Percentiles rank a stretch among this genome's conserved stretches.
These are phyloP conservation scores for Lentinus brumalis DNA, from an alignment of 768 basidiomycete genomes.

Conservation along the genomic window DNA sequence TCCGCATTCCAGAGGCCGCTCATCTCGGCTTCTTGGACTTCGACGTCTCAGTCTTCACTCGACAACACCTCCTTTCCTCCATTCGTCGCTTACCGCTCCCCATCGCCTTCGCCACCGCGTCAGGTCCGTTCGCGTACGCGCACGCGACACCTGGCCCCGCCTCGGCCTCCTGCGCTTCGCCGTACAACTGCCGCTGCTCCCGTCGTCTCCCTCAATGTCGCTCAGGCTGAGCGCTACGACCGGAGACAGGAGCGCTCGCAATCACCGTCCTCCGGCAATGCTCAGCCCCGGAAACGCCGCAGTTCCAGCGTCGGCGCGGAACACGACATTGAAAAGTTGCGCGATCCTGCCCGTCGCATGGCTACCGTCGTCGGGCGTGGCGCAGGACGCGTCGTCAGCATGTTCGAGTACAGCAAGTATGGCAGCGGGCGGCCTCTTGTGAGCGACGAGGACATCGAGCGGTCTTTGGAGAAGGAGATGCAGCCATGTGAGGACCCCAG, in stretches of 20 bases:
- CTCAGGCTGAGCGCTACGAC: slow-evolving; percentile 9
- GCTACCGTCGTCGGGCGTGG: slow-evolving; percentile 16
- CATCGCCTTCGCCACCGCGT: slow-evolving; percentile 4
- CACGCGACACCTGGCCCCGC: not conserved
- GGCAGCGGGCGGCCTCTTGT: slow-evolving; percentile 9
- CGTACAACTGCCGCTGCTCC: slow-evolving; percentile 13
- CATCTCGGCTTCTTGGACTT: slow-evolving; percentile 1
- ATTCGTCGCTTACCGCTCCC: slow-evolving; percentile 1
- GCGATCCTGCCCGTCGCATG: slow-evolving; percentile 8
- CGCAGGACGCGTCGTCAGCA: slow-evolving; percentile 11
- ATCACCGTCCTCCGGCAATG: slow-evolving; percentile 8
- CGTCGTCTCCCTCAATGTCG: slow-evolving; percentile 18
- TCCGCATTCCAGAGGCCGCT: slow-evolving; percentile 14
- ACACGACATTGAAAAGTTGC: not conserved
- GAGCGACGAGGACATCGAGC: slow-evolving; percentile 22
- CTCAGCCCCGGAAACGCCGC: slow-evolving; percentile 1
- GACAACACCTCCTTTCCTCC: not conserved
- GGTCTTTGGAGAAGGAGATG: slow-evolving; percentile 16
- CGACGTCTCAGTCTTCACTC: slow-evolving; percentile 1
- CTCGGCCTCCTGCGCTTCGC: slow-evolving; percentile 3
- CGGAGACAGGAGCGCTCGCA: slow-evolving; percentile 1
- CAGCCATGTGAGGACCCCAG: not conserved
- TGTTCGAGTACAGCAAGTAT: not conserved
- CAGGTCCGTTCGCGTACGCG: not conserved
- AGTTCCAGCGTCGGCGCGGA: slow-evolving; percentile 10